Evolutionary conservation across 2,329 filamentous ascomycete species (phyloP), one percentile per base, ranked within the genome.

Genomic region (Daldinia eschscholtzii): DNA sequence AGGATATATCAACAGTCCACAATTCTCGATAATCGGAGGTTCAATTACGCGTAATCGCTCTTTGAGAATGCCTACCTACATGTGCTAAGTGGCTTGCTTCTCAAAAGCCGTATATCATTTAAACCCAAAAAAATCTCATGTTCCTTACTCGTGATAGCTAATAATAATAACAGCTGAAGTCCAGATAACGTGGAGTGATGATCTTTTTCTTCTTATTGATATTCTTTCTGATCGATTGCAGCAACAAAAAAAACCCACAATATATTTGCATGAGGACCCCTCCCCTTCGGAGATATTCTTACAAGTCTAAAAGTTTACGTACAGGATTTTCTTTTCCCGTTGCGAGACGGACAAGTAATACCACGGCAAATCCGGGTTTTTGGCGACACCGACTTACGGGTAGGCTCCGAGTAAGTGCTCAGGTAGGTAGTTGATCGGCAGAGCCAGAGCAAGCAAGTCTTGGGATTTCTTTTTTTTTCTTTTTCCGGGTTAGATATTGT

Each of bases 11-110:
- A 35, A 15, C 9, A 37, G 30, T 26, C 52, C 52, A 55, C 52
- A 55, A 35, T 35, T 37, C 35, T 37, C 23, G 30, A 39, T 12
- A 55, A 26, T 37, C 33, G 23, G 52, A 37, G 28, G 33, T 2
- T 13, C 2, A 1, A 1, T 52, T 52, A 52, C 46, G 46, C 46
- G 46, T 52, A 52, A 52, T n/a, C 33, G 15, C 46, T 52, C 46
- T 18, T 1, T 23, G 20, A 23, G 20, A 23, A 23, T 23, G 2
- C 20, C 20, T 23, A 23, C 20, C 20, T 23, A 23, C 20, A 52
- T 52, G 46, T 33, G 15, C 15, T 52, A 52, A 52, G 46, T 52
- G 46, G 46, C 46, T 52, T 15, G 46, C 46, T 52, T 15, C 33
- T 33, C 15, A n/a, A 52, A 52, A 33, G 33, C 2, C 4, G 46